Conservation (phyloP, 2,329 filamentous ascomycete genomes). For the Neocatenulostroma microsporum region DNA sequence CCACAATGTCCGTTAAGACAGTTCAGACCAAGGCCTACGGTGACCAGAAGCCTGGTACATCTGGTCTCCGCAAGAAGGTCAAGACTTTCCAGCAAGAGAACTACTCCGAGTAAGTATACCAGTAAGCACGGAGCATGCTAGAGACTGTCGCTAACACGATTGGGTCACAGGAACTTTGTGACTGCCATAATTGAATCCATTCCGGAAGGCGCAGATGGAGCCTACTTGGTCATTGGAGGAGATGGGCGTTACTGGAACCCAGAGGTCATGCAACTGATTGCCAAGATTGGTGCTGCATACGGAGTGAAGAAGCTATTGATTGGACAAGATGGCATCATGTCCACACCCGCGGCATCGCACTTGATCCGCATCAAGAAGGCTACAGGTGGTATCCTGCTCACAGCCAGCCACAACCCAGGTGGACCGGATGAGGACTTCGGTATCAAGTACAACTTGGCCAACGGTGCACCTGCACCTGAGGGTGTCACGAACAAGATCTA, state of each 20-base stretch:
- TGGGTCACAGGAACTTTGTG: conserved; percentile 86
- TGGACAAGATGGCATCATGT: conserved; percentile 92
- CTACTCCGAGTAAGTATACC: no score
- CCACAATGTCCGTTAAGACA: conserved; percentile 63
- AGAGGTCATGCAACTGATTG: conserved; percentile 91
- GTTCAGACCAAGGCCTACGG: conserved; percentile 78
- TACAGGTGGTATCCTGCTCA: conserved; percentile 92
- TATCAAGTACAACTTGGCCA: conserved; percentile 99
- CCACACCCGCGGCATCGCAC: conserved; percentile 91
- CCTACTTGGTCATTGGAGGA: conserved; percentile 92
- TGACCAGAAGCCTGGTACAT: conserved; percentile 98
- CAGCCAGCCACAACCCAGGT: conserved; percentile 95
- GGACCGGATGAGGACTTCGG: conserved; percentile 96
- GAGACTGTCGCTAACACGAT: no score
- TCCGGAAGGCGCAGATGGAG: conserved; percentile 80
- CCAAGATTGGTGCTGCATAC: conserved; percentile 93
- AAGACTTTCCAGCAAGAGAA: conserved; percentile 91
- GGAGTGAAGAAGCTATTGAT: conserved; percentile 98
- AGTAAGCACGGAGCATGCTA: no score
- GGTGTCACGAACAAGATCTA: conserved; percentile 97
- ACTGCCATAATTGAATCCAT: conserved; percentile 92
- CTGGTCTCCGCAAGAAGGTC: conserved; percentile 97
- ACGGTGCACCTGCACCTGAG: conserved; percentile 92
- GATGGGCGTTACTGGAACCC: conserved; percentile 97
- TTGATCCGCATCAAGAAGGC: conserved; percentile 90